Conservation (phyloP, 2,329 filamentous ascomycete genomes). For the Neonectria hederae region DNA sequence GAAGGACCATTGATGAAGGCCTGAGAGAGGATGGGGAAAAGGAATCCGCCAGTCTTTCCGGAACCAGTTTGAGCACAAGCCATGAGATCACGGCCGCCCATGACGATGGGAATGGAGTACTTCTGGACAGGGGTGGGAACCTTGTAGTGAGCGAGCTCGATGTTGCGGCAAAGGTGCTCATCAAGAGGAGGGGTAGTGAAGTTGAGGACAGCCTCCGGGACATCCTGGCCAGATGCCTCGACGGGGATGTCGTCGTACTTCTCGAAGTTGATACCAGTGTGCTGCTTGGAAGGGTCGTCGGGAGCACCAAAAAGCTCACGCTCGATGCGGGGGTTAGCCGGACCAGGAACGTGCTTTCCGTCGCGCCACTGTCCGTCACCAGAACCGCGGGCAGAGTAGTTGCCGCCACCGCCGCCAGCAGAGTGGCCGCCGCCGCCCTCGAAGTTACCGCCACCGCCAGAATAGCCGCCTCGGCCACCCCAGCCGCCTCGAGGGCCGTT, state of each 20-base stretch:
- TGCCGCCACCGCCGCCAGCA: conserved; percentile 78
- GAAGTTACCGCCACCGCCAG: conserved; percentile 49
- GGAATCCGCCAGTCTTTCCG: conserved; percentile 99
- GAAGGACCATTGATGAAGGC: conserved; percentile 91
- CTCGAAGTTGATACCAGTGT: conserved; percentile 99
- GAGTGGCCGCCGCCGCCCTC: conserved; percentile 71
- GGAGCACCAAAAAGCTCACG: conserved; percentile 92
- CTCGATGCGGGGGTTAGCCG: conserved; percentile 87
- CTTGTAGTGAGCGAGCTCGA: conserved; percentile 93
- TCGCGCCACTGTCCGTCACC: conserved; percentile 97
- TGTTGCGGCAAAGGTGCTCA: conserved; percentile 92
- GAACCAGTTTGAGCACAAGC: conserved; percentile 99
- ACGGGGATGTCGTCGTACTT: conserved; percentile 99
- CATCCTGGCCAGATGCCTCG: conserved; percentile 92
- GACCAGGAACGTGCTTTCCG: conserved; percentile 93
- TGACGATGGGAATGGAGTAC: conserved; percentile 99
- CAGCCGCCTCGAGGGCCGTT: conserved; percentile 44
- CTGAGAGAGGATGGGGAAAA: conserved; percentile 99
- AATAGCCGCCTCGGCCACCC: conserved; percentile 50
- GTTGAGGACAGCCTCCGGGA: conserved; percentile 87
- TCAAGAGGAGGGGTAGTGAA: conserved; percentile 97
- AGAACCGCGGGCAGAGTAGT: conserved; percentile 75
- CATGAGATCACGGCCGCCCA: conserved; percentile 98
- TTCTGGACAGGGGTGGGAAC: conserved; percentile 98
- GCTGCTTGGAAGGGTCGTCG: conserved; percentile 94